Evolutionary conservation across 164 flowering plant species (phyloP).

Genomic region (Cinnamomum micranthum): DNA sequence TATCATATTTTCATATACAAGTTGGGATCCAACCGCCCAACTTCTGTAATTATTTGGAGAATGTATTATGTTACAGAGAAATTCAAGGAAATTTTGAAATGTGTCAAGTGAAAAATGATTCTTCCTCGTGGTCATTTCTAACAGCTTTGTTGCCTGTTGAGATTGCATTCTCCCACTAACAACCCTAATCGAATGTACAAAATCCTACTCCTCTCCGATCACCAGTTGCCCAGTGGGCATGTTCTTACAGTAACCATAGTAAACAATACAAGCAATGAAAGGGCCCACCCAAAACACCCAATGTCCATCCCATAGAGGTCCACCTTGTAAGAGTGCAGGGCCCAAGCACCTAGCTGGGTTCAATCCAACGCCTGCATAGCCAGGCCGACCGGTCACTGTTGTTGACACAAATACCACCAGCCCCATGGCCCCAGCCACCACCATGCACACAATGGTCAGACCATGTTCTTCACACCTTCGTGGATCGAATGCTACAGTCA

Average conservation of each 20-base stretch:
- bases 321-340: conserved; percentile 24
- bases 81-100: background rate
- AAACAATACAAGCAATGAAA: conserved; percentile 18
- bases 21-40: background rate
- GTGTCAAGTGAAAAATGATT: background rate
- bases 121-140: background rate
- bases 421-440: conserved; percentile 18
- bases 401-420: conserved; percentile 25
- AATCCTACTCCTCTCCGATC: background rate
- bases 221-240: conserved; percentile 14
- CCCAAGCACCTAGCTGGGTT: conserved; percentile 38
- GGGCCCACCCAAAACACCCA: conserved; percentile 41
- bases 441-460: conserved; percentile 10
- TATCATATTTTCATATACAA: background rate
- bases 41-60: background rate
- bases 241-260: conserved; percentile 13
- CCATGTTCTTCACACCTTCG: conserved; percentile 18
- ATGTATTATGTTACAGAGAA: background rate
- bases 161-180: background rate
- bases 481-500: conserved; percentile 23
- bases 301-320: conserved; percentile 28
- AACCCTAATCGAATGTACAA: background rate
- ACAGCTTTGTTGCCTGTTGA: background rate
- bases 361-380: conserved; percentile 30
- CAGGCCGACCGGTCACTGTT: conserved; percentile 14